These are phyloP conservation scores for Sclerotinia spermophila DNA, from an alignment of 2,329 filamentous ascomycete species.

Conservation along the genomic window DNA sequence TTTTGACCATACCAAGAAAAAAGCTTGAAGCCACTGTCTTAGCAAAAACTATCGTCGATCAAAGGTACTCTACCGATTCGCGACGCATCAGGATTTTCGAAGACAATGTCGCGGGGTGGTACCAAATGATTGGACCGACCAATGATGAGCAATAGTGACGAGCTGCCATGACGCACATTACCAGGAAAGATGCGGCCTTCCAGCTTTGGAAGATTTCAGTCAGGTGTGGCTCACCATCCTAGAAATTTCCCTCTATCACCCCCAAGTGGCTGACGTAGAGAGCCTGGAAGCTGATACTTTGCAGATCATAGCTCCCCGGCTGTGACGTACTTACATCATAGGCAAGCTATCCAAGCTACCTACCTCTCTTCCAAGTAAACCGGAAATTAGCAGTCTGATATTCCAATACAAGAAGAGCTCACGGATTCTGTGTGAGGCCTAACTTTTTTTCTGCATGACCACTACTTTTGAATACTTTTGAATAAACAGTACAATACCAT, in stretches of 20 bases:
- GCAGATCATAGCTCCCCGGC: conserved; percentile 4
- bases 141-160: neutral
- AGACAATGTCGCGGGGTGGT: neutral
- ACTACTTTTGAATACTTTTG: conserved; percentile 1
- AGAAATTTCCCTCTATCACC: neutral
- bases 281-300: neutral
- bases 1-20: neutral
- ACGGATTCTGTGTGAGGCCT: conserved; percentile 12
- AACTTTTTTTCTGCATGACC: conserved; percentile 7
- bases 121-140: neutral
- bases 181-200: conserved; percentile 9
- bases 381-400: conserved; percentile 14
- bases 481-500: neutral
- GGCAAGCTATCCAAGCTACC: conserved; percentile 10
- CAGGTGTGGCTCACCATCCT: conserved; percentile 5
- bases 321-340: conserved; percentile 17
- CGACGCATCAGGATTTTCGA: neutral
- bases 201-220: conserved; percentile 2
- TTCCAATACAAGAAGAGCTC: conserved; percentile 18
- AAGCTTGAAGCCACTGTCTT: neutral
- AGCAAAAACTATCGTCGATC: neutral
- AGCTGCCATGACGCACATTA: conserved; percentile 5
- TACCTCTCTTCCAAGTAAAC: conserved; percentile 16
- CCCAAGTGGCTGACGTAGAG: conserved; percentile 15
- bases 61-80: neutral